Evolutionary conservation across 2,329 filamentous ascomycete genomes (phyloP).

Genomic region (Penicillium sp.): DNA sequence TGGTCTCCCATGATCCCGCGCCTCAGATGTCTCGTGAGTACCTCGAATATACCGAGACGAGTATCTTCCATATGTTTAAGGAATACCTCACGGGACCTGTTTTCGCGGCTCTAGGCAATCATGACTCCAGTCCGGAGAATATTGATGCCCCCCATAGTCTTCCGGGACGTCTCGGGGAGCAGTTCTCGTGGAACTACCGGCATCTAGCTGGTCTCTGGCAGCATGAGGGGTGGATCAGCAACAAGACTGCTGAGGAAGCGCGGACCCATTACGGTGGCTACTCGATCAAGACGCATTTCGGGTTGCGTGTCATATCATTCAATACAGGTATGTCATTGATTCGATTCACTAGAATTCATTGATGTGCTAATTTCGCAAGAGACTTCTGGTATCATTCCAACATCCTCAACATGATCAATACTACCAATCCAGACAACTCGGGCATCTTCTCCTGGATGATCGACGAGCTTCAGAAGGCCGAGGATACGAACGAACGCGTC

Average conservation of each 20-base stretch:
- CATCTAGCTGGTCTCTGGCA: slow-evolving; percentile 60
- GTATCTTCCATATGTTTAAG: slow-evolving; percentile 60
- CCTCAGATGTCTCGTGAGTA: slow-evolving; percentile 57
- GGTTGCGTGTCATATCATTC: slow-evolving; percentile 57
- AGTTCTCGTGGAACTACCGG: slow-evolving; percentile 63
- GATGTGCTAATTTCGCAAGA: slow-evolving; percentile 3
- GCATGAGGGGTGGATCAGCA: slow-evolving; percentile 59
- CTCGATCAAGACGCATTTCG: slow-evolving; percentile 57
- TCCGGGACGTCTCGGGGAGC: slow-evolving; percentile 56
- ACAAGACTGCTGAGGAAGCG: slow-evolving; percentile 51
- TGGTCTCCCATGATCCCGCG: slow-evolving; percentile 59
- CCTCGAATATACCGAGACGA: slow-evolving; percentile 57
- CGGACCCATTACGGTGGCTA: slow-evolving; percentile 60
- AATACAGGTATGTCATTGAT: slow-evolving; percentile 54
- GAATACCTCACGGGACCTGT: slow-evolving; percentile 60
- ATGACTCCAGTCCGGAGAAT: slow-evolving; percentile 59
- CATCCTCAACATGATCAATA: slow-evolving; percentile 57
- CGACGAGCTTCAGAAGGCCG: slow-evolving; percentile 56
- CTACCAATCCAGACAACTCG: slow-evolving; percentile 54
- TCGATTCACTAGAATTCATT: neutral
- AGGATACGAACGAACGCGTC: slow-evolving; percentile 56
- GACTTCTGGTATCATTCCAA: slow-evolving; percentile 44
- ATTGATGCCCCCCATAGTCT: slow-evolving; percentile 58
- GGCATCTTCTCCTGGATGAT: slow-evolving; percentile 56
- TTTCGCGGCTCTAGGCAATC: slow-evolving; percentile 61